Conservation (phyloP, 805 yeast genomes). For the Yarrowia sp. region DNA sequence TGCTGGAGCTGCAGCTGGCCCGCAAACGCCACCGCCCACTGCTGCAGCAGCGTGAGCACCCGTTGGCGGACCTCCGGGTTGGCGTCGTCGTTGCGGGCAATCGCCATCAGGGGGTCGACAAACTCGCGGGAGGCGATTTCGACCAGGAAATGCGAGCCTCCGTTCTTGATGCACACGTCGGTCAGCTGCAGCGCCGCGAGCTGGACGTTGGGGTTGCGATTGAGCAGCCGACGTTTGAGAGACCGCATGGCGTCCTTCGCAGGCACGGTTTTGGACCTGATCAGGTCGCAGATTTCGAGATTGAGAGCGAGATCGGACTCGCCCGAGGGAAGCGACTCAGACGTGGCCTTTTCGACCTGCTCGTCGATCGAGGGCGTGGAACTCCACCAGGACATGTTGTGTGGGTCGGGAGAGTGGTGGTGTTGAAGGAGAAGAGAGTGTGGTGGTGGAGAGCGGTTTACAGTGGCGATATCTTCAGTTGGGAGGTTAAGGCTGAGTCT, state of each 20-base stretch:
- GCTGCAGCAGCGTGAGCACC: constrained; percentile 70
- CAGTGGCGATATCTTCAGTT: background rate
- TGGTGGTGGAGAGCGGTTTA: no score
- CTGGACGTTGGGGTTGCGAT: constrained; percentile 80
- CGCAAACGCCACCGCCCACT: constrained; percentile 78
- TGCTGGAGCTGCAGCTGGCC: constrained; percentile 69
- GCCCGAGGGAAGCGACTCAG: constrained; percentile 90
- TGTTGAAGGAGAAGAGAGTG: background rate
- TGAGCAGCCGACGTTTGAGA: constrained; percentile 75
- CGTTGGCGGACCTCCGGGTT: constrained; percentile 61
- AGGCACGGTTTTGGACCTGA: constrained; percentile 78
- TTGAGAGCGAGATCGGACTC: constrained; percentile 76
- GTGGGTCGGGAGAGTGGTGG: constrained; percentile 7
- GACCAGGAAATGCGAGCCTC: constrained; percentile 82
- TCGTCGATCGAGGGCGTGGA: constrained; percentile 57
- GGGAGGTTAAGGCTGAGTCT: constrained; percentile 28
- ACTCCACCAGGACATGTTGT: constrained; percentile 51
- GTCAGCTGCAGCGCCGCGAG: constrained; percentile 75
- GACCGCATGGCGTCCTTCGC: constrained; percentile 85
- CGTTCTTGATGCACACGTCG: constrained; percentile 90
- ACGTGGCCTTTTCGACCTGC: constrained; percentile 77
- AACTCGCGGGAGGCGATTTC: constrained; percentile 87
- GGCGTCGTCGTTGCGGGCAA: constrained; percentile 34
- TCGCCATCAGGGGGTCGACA: constrained; percentile 65
- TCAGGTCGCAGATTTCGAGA: constrained; percentile 84